Conservation (phyloP, 2,329 filamentous ascomycete genomes). For the Didymella lethalis region DNA sequence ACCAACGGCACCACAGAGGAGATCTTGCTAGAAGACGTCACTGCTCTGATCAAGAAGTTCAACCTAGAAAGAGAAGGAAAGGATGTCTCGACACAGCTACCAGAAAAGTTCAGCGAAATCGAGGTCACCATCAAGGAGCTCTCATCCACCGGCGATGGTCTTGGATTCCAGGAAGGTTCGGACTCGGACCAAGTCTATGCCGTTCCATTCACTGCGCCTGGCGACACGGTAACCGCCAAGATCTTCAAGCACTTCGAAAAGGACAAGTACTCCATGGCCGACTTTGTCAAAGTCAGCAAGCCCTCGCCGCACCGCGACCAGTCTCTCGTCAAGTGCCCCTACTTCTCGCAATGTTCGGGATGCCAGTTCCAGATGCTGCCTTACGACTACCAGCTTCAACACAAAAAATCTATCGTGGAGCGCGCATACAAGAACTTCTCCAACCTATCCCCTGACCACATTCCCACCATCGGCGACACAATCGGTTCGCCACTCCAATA, state of each 20-base stretch:
- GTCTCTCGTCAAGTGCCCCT: conserved; percentile 77
- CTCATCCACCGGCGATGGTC: conserved; percentile 90
- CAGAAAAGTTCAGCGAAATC: conserved; percentile 75
- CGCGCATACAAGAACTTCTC: conserved; percentile 95
- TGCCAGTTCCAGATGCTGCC: conserved; percentile 98
- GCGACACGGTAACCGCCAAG: conserved; percentile 80
- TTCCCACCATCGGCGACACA: conserved; percentile 82
- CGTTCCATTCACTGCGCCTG: conserved; percentile 86
- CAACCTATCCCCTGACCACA: conserved; percentile 74
- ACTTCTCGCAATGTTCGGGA: conserved; percentile 85
- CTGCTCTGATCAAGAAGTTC: conserved; percentile 52
- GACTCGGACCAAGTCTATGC: conserved; percentile 76
- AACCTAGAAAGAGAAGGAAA: conserved; percentile 33
- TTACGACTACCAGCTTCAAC: conserved; percentile 82
- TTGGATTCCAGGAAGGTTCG: conserved; percentile 74
- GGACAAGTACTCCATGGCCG: conserved; percentile 76
- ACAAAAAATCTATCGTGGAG: conserved; percentile 86
- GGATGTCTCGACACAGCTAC: conserved; percentile 53
- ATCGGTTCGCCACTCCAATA: conserved; percentile 91
- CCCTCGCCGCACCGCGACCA: conserved; percentile 81
- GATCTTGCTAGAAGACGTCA: conserved; percentile 57
- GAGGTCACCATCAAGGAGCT: conserved; percentile 82
- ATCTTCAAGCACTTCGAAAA: conserved; percentile 74
- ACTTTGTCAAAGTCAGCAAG: conserved; percentile 79
- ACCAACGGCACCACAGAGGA: conserved; percentile 60